Percentiles rank a stretch among this genome's conserved stretches.
Conservation (phyloP, 2,329 filamentous ascomycete species). For the Colletotrichum sp. region DNA sequence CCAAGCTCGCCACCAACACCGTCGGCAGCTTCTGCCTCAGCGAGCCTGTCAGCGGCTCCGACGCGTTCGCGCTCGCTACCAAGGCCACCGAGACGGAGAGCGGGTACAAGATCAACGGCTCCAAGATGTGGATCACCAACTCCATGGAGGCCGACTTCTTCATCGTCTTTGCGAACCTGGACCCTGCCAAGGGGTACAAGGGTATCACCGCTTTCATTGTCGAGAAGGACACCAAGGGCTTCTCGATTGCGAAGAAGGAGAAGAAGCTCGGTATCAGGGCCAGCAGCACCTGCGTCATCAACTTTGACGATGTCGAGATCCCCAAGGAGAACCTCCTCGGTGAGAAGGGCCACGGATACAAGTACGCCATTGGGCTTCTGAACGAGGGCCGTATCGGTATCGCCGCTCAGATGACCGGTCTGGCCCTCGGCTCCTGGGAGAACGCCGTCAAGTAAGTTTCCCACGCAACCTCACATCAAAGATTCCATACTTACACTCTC, state of each 20-base stretch:
- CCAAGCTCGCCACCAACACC: slow-evolving; percentile 86
- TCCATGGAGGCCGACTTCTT: slow-evolving; percentile 92
- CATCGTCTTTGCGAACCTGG: slow-evolving; percentile 96
- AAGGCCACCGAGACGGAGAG: slow-evolving; percentile 83
- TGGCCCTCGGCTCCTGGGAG: slow-evolving; percentile 92
- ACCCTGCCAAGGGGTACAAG: slow-evolving; percentile 92
- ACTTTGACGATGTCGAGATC: slow-evolving; percentile 94
- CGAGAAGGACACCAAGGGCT: slow-evolving; percentile 87
- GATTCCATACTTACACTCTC: background rate
- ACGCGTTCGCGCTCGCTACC: slow-evolving; percentile 94
- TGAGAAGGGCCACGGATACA: slow-evolving; percentile 91
- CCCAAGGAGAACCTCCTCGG: slow-evolving; percentile 89
- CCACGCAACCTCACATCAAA: background rate
- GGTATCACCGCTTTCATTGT: slow-evolving; percentile 96
- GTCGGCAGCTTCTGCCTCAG: slow-evolving; percentile 93
- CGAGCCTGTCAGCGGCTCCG: slow-evolving; percentile 90
- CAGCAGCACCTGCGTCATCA: slow-evolving; percentile 95
- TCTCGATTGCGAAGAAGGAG: slow-evolving; percentile 98
- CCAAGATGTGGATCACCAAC: slow-evolving; percentile 99
- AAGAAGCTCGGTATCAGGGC: slow-evolving; percentile 98
- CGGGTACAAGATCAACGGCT: slow-evolving; percentile 86
- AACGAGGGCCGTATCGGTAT: slow-evolving; percentile 99
- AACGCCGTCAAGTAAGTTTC: slow-evolving; percentile 77
- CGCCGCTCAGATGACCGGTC: slow-evolving; percentile 96
- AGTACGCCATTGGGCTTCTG: slow-evolving; percentile 91